Evolutionary conservation across 257 asterid species (phyloP).

Genomic region (Paraleonurus japonicus): DNA sequence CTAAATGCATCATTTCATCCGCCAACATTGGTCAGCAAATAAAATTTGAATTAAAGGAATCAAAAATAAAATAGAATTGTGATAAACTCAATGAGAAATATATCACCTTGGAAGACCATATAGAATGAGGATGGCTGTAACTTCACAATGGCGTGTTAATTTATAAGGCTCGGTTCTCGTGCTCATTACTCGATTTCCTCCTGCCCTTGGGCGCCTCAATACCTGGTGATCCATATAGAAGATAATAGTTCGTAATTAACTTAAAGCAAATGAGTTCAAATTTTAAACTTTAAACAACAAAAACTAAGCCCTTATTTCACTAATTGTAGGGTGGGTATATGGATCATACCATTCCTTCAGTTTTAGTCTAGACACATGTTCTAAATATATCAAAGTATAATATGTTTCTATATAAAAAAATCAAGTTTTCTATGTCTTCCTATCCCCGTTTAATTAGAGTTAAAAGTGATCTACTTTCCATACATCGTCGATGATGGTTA

Average conservation of each 20-base stretch:
- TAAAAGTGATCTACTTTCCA: background rate
- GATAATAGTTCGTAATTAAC: constrained; percentile 3
- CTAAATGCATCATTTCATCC: constrained; percentile 34
- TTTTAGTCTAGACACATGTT: background rate
- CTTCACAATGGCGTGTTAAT: constrained; percentile 78
- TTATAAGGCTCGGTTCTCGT: constrained; percentile 76
- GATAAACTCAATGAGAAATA: background rate
- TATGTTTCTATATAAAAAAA: background rate
- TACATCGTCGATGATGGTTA: background rate
- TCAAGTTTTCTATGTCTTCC: background rate
- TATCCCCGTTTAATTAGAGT: background rate
- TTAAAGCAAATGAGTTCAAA: background rate
- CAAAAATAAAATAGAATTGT: background rate
- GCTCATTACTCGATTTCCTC: constrained; percentile 50
- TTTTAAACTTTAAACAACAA: background rate
- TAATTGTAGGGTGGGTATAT: background rate
- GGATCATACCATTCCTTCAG: background rate
- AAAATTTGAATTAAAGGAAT: background rate
- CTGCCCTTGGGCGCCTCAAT: constrained; percentile 63
- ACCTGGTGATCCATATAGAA: constrained; percentile 40
- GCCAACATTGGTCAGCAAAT: background rate
- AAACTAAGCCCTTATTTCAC: background rate
- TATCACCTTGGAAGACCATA: constrained; percentile 89
- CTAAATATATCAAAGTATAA: background rate
- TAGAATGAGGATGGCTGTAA: constrained; percentile 85